Conservation (phyloP, 140 eudicot species). For the Stevia rebaudiana region DNA sequence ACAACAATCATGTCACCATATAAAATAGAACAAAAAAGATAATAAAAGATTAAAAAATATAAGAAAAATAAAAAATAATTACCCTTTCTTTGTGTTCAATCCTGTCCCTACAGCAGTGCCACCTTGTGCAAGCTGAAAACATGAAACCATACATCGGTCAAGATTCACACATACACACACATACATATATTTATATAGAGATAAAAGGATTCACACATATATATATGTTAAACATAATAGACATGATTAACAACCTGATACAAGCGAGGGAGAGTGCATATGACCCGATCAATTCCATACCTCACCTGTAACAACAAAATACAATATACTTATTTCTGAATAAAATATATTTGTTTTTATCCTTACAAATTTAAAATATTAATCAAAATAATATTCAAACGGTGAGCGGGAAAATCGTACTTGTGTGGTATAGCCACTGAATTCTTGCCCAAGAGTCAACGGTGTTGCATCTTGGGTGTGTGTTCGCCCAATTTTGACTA, state of each 20-base stretch:
- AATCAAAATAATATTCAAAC: neutral
- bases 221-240: neutral
- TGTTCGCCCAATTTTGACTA: slow-evolving; percentile 90
- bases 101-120: slow-evolving; percentile 99
- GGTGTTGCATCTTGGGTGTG: slow-evolving; percentile 99
- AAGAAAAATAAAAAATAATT: neutral
- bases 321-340: slow-evolving; percentile 9
- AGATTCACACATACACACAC: neutral
- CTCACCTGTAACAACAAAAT: slow-evolving; percentile 60
- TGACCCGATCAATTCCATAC: slow-evolving; percentile 83
- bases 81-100: slow-evolving; percentile 98
- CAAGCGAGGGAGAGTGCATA: slow-evolving; percentile 80
- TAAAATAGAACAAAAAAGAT: neutral
- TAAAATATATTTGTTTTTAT: neutral
- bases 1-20: slow-evolving; percentile 7
- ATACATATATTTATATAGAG: too few species aligned
- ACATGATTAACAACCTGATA: slow-evolving; percentile 57
- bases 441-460: slow-evolving; percentile 96
- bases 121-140: slow-evolving; percentile 93
- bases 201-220: slow-evolving; percentile 6
- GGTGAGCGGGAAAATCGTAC: slow-evolving; percentile 38
- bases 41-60: neutral
- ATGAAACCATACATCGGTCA: slow-evolving; percentile 21
- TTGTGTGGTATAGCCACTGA: slow-evolving; percentile 93
- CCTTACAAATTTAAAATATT: neutral